Evolutionary conservation across 495 filamentous ascomycete genomes (phyloP).

Genomic region (Aspergillus leporis): DNA sequence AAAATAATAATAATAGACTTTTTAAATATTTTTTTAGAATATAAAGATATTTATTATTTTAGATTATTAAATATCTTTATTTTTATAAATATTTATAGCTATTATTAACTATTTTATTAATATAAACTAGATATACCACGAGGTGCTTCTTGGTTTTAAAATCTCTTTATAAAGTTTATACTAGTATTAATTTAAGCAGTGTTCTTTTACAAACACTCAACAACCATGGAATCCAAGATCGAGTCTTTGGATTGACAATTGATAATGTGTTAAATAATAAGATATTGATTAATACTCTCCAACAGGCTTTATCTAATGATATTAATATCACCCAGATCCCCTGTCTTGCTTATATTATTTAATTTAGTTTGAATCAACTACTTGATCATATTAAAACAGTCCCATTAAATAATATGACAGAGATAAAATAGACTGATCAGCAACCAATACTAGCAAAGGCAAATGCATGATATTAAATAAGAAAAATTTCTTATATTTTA

Average conservation of each 20-base stretch:
- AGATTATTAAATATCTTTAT: too few species aligned
- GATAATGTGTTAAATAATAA: slow-evolving; percentile 1
- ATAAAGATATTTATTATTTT: too few species aligned
- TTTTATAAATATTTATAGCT: too few species aligned
- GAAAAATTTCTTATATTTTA: slow-evolving; percentile 3
- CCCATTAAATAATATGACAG: neutral
- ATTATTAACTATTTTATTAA: too few species aligned
- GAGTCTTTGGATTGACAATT: neutral
- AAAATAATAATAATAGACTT: too few species aligned
- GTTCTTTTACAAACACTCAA: slow-evolving; percentile 7
- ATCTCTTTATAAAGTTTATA: slow-evolving; percentile 9
- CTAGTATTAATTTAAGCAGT: slow-evolving; percentile 12
- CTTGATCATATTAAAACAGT: slow-evolving; percentile 4
- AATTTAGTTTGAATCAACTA: slow-evolving; percentile 8
- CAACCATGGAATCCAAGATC: neutral
- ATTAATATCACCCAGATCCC: slow-evolving; percentile 2
- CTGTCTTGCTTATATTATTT: slow-evolving; percentile 9
- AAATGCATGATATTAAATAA: neutral
- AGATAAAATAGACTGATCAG: slow-evolving; percentile 2
- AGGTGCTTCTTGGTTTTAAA: slow-evolving; percentile 19
- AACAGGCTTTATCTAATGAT: slow-evolving; percentile 6
- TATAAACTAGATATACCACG: too few species aligned
- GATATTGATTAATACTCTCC: slow-evolving; percentile 1
- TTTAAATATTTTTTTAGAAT: too few species aligned
- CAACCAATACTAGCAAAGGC: neutral